Percentiles rank a stretch among this genome's conserved stretches.
Evolutionary conservation across 306 rosid species (phyloP).

Genomic region (Citrullus mucosospermus): DNA sequence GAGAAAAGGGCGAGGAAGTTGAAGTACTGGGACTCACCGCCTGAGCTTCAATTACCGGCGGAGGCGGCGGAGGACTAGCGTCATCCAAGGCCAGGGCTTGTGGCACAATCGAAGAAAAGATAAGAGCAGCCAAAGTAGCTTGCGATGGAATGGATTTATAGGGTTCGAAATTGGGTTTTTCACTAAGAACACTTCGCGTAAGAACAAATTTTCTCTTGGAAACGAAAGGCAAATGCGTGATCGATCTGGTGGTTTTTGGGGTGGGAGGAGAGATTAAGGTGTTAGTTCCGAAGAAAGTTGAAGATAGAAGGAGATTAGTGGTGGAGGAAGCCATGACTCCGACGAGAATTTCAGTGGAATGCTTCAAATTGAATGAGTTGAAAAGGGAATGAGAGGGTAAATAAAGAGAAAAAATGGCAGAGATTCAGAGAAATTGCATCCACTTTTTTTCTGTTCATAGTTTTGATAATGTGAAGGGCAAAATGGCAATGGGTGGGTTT

Average conservation of each 20-base stretch:
- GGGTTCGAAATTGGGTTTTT: constrained; percentile 15
- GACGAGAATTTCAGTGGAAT: background rate
- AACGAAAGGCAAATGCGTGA: constrained; percentile 16
- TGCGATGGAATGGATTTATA: constrained; percentile 34
- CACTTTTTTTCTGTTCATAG: background rate
- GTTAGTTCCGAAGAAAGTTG: constrained; percentile 40
- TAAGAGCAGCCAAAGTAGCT: constrained; percentile 54
- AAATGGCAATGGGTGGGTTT: background rate
- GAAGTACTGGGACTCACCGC: constrained; percentile 21
- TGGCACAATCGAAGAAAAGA: constrained; percentile 54
- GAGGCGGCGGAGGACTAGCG: constrained; percentile 21
- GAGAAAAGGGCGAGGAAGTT: constrained; percentile 53
- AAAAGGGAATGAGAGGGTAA: background rate
- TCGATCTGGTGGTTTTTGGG: constrained; percentile 50
- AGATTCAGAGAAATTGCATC: background rate
- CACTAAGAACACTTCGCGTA: constrained; percentile 15
- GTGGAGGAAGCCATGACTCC: constrained; percentile 46
- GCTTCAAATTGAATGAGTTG: background rate
- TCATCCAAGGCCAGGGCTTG: constrained; percentile 50
- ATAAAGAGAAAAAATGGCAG: background rate
- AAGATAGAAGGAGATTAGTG: constrained; percentile 46
- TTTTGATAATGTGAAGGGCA: background rate
- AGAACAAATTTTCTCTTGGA: constrained; percentile 17
- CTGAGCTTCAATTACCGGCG: constrained; percentile 51
- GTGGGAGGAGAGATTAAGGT: constrained; percentile 50